phyloP scores from a whole-genome alignment of 2,329 filamentous ascomycete species.

The Tolypocladium tropicale region DNA sequence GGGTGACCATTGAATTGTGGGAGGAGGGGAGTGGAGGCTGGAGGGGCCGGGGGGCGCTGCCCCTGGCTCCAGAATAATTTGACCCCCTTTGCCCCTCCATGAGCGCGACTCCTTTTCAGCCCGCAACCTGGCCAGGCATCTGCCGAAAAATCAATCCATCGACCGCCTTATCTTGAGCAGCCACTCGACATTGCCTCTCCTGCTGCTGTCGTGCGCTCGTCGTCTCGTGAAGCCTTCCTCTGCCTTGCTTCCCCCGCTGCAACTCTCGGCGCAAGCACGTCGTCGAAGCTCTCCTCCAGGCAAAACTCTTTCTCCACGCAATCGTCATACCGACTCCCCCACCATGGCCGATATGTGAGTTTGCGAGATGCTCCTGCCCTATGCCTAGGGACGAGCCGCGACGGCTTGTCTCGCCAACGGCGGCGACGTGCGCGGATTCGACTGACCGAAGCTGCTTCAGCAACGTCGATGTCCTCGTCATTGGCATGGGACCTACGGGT shows the following conservation, averaged over 20 bases:
- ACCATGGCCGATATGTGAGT: background rate
- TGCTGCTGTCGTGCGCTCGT: slow-evolving; percentile 10
- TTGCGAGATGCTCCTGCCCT: background rate
- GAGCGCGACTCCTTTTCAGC: slow-evolving; percentile 21
- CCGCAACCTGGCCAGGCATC: slow-evolving; percentile 3
- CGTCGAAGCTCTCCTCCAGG: background rate
- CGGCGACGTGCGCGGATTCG: slow-evolving; percentile 10
- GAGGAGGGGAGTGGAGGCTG: background rate
- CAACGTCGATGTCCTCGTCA: slow-evolving; percentile 92
- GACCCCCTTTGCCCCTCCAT: slow-evolving; percentile 25
- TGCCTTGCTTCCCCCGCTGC: background rate
- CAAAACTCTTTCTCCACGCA: background rate
- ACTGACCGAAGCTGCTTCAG: slow-evolving; percentile 33
- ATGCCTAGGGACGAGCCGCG: background rate
- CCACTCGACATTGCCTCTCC: slow-evolving; percentile 14
- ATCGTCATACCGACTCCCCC: background rate
- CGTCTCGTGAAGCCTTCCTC: slow-evolving; percentile 4
- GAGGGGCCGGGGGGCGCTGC: slow-evolving; percentile 3
- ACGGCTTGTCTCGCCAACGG: background rate
- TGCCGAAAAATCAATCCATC: slow-evolving; percentile 1
- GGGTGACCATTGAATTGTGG: background rate
- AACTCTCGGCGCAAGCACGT: background rate
- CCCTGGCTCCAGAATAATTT: slow-evolving; percentile 26
- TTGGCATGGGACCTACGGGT: slow-evolving; percentile 94
- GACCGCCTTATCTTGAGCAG: slow-evolving; percentile 17